Base-by-base conservation (phyloP, 202 grass and related monocot species). In the Setaria viridis region DNA sequence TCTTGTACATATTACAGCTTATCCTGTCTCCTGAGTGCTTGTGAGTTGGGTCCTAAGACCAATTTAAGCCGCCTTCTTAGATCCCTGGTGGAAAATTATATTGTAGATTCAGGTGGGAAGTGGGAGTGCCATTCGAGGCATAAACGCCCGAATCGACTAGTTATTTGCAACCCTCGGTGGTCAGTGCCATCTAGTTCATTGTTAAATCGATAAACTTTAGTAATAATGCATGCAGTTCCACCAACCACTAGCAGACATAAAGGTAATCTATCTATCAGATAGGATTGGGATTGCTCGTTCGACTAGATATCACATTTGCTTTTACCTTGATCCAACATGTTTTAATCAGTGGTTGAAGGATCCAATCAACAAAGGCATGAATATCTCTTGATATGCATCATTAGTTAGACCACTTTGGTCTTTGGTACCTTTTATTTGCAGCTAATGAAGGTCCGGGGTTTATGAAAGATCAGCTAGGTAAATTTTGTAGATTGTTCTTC, bases 181-280 rank as follows among this genome's bases (percentile, higher is more conserved):
- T 80, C n/a, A 66, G 77, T 66, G 17, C 25, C 12, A 67, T 80
- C 58, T 80, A 62, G 75, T 48, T 86, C 49, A 66, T 43, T 81
- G 34, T 74, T 66, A 51, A 56, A 19, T 60, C 47, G 7, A 60
- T 59, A 51, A 51, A 12, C 58, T 43, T 73, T 54, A 64, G 21
- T 55, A 17, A 17, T 74, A 80, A 80, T 73, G 57, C 69, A 67
- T 74, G 56, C 85, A 87, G 77, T 63, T 58, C 69, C 69, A 74
- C 77, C 62, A 72, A 82, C 48, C 79, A 83, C 88, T 78, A 78
- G 49, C 67, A 41, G 78, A 30, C 19, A 43, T 47, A 53, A 89
- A 41, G 19, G 2, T 75, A 84, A 75, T 74, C 64, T 86, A 77
- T 82, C 45, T 77, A 4, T 56, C 37, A 39, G 70, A 77, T 89